Conservation (phyloP, 2,329 filamentous ascomycete species). For the Aspergillus unguis region DNA sequence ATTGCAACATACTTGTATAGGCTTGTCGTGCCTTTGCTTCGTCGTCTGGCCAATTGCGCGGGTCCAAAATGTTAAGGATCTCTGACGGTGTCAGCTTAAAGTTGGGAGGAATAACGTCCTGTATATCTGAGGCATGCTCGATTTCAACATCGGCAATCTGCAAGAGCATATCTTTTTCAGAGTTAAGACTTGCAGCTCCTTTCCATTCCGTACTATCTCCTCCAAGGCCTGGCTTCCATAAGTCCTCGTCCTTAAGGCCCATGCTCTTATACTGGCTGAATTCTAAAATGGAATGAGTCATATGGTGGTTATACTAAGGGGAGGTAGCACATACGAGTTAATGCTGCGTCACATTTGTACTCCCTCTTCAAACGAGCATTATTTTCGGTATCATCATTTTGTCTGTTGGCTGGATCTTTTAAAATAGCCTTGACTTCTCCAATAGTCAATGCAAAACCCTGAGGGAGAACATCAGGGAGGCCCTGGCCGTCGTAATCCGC, state of each 20-base stretch:
- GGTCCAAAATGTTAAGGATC: background rate
- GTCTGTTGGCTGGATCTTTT: background rate
- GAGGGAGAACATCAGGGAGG: background rate
- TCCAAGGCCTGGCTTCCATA: background rate
- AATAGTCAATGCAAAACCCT: background rate
- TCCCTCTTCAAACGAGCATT: background rate
- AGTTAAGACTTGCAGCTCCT: background rate
- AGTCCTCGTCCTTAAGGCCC: background rate
- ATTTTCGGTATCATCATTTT: background rate
- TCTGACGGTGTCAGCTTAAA: background rate
- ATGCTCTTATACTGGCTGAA: background rate
- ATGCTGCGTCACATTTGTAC: background rate
- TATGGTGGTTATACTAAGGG: background rate
- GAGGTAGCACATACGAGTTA: background rate
- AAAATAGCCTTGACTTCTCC: constrained; percentile 1
- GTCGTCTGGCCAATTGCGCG: background rate
- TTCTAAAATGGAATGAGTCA: background rate
- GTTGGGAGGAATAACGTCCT: background rate
- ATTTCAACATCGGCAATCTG: background rate
- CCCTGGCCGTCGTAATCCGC: background rate
- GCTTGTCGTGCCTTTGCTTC: background rate
- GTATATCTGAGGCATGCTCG: background rate
- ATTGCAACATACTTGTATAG: background rate
- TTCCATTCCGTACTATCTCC: background rate
- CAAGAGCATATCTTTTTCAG: background rate